Percentiles rank a stretch among this genome's conserved stretches.
These are phyloP conservation scores for Termitomyces sp. DNA, from an alignment of 1,284 basidiomycete genomes.

Conservation along the genomic window DNA sequence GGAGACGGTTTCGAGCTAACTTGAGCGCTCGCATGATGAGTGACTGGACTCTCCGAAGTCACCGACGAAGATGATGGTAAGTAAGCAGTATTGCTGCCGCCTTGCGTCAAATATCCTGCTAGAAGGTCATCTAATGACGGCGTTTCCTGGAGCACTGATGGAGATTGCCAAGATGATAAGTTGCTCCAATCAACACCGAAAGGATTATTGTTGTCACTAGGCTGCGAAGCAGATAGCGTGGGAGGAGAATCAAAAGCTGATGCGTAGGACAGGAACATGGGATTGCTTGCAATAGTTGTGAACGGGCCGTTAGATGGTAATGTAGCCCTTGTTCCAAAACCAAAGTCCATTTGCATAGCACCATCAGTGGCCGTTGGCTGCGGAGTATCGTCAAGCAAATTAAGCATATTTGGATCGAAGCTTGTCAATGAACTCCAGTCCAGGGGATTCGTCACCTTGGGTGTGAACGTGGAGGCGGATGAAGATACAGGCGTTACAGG, in stretches of 20 bases:
- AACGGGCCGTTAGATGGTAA: slow-evolving; percentile 42
- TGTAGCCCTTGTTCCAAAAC: slow-evolving; percentile 36
- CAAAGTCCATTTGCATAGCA: slow-evolving; percentile 61
- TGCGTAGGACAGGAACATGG: slow-evolving; percentile 75
- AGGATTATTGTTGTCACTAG: slow-evolving; percentile 22
- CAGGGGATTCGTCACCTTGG: slow-evolving; percentile 38
- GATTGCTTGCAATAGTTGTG: slow-evolving; percentile 74
- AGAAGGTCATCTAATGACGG: slow-evolving; percentile 58
- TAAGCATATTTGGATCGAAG: slow-evolving; percentile 62
- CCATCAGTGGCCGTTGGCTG: slow-evolving; percentile 45
- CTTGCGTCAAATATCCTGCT: slow-evolving; percentile 39
- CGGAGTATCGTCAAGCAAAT: slow-evolving; percentile 51
- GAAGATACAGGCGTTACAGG: slow-evolving; percentile 24
- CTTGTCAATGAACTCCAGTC: slow-evolving; percentile 61
- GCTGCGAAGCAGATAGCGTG: slow-evolving; percentile 18
- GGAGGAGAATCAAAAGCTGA: slow-evolving; percentile 48
- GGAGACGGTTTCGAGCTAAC: slow-evolving; percentile 25
- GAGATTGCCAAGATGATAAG: slow-evolving; percentile 37
- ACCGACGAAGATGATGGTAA: slow-evolving; percentile 34
- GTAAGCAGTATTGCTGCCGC: slow-evolving; percentile 34
- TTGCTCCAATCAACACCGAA: slow-evolving; percentile 37
- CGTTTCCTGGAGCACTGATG: slow-evolving; percentile 30
- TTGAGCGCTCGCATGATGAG: slow-evolving; percentile 32
- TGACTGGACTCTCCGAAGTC: slow-evolving; percentile 48
- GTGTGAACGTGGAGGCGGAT: slow-evolving; percentile 27